A percentile compares a stretch with the other conserved stretches of the same genome.
phyloP scores from a whole-genome alignment of 2,329 filamentous ascomycete genomes.

The Escovopsis sp. region DNA sequence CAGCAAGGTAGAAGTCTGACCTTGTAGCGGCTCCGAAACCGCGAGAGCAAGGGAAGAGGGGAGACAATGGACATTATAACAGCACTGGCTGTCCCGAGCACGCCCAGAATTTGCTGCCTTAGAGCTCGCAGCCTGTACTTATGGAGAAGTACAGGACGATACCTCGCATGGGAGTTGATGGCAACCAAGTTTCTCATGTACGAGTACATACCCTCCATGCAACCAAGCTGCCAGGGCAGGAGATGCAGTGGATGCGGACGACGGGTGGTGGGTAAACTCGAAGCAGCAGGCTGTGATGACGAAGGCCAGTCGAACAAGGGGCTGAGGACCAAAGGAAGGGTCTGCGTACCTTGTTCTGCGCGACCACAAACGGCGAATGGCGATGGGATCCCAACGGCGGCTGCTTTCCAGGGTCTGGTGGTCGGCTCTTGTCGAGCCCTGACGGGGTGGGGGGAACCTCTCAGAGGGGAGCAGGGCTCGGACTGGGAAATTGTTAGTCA shows the following conservation, averaged over 20 bases:
- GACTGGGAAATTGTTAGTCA: slow-evolving; percentile 3
- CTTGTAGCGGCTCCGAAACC: not conserved
- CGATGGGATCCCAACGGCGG: slow-evolving; percentile 1
- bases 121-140: too few relatives aligned
- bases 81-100: too few relatives aligned
- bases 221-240: slow-evolving; percentile 2
- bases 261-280: not conserved
- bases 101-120: too few relatives aligned
- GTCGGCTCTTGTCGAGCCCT: not conserved
- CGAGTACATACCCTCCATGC: not conserved
- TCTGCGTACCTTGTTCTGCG: slow-evolving; percentile 1
- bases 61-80: not conserved
- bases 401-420: not conserved
- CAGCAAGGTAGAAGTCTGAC: not conserved
- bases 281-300: not conserved
- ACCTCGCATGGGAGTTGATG: not conserved
- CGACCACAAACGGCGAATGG: slow-evolving; percentile 1
- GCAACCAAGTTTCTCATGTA: not conserved
- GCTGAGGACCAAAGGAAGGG: slow-evolving; percentile 1
- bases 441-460: too few relatives aligned
- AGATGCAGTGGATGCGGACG: not conserved
- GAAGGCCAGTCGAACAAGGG: slow-evolving; percentile 3
- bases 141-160: too few relatives aligned
- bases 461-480: not conserved
- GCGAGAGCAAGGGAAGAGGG: not conserved